These are phyloP conservation scores for Fragaria ananassa DNA, from an alignment of 306 rosid genomes.

Conservation along the genomic window DNA sequence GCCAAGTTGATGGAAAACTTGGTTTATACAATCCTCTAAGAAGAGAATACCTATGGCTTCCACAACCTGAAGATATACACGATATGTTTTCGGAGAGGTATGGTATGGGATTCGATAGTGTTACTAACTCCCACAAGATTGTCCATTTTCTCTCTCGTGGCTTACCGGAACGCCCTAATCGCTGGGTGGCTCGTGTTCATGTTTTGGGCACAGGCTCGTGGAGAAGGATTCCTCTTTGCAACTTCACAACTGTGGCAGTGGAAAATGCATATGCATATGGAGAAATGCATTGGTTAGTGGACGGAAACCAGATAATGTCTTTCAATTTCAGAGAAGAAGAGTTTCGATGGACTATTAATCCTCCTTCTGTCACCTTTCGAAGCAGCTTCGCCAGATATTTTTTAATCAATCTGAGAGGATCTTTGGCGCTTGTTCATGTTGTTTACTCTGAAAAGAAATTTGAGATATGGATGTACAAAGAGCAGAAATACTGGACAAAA, in stretches of 20 bases:
- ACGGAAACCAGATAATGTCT: background rate
- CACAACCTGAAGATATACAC: background rate
- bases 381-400: rapidly evolving
- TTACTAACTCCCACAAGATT: background rate
- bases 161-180: background rate
- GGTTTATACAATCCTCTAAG: background rate
- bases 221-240: background rate
- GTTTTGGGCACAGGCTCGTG: background rate
- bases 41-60: background rate
- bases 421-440: background rate
- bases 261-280: background rate
- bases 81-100: background rate
- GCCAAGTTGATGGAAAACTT: too few relatives aligned
- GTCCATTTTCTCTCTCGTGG: background rate
- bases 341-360: background rate
- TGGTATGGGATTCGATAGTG: background rate
- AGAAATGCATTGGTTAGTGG: background rate
- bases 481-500: background rate
- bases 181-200: background rate
- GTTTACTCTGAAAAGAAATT: background rate
- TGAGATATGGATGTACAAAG: background rate
- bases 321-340: background rate
- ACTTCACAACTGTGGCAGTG: too few relatives aligned
- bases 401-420: background rate
- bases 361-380: background rate